Evolutionary conservation across 129 eudicot genomes (phyloP), one percentile per base, ranked within the genome.

Genomic region (Helianthus tuberosus): DNA sequence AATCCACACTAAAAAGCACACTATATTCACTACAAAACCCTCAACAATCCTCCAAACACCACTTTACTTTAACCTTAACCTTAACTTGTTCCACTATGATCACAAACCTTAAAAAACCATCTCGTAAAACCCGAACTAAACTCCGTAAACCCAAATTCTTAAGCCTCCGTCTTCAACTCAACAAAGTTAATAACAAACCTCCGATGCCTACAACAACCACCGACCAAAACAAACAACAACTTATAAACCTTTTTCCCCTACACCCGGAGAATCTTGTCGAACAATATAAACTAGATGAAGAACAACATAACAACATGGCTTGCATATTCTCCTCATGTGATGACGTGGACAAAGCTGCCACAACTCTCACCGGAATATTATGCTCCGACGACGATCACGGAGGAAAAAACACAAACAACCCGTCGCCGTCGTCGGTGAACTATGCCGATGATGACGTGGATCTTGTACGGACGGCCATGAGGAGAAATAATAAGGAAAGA

Each of bases 391-490:
- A 73, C 12, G 81, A 71, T 0, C 72, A 69, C 5, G 77, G 47
- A 43, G 10, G 2, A 0, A 43, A 48, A 29, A 61, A 80, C 54
- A 60, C 66, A 41, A 74, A 59, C 46, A 73, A 36, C 1, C 64
- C 79, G 4, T 87, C 96, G 10, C 84, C 90, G 59, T 85, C 86
- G 68, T 84, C 89, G 77, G 84, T 83, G 8, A 82, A 83, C 44
- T 85, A 83, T 76, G 85, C 78, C 3, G 83, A 74, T 20, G 81
- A 82, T 27, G 91, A 84, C 35, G 80, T 63, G 39, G 69, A 84
- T 43, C 89, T 92, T 15, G 91, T 83, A 4, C 85, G 93, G 84
- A 87, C 85, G 71, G 97, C 97, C 50, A 68, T 92, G 93, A 87
- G 89, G 86, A 84, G 91, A 86, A 89, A 81, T 23, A 87, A 83